These are phyloP conservation scores for Lophiotrema nucula DNA, from an alignment of 495 filamentous ascomycete genomes.

Conservation along the genomic window DNA sequence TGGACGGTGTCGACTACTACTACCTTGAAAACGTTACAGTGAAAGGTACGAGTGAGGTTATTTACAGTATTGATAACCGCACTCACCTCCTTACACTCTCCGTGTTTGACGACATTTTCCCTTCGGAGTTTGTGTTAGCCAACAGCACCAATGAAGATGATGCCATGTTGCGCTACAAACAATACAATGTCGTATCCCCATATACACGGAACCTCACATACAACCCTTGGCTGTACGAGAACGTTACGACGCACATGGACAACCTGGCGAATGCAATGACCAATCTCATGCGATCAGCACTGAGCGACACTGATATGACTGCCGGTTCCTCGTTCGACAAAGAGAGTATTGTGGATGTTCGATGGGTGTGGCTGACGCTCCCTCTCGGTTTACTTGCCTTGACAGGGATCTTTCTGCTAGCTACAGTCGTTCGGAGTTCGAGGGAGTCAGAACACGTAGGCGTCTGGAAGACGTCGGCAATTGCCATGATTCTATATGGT, in stretches of 20 bases:
- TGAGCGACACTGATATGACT: not conserved
- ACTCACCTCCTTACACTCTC: not conserved
- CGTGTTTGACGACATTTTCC: constrained; percentile 1
- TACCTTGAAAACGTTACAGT: constrained; percentile 17
- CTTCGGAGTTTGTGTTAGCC: not conserved
- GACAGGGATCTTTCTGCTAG: constrained; percentile 23
- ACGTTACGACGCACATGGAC: constrained; percentile 25
- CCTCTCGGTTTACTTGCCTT: constrained; percentile 19
- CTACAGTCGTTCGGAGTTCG: constrained; percentile 19
- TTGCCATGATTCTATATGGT: constrained; percentile 28
- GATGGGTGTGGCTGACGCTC: constrained; percentile 23
- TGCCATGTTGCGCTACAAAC: not conserved
- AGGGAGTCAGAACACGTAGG: constrained; percentile 21
- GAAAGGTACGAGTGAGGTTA: not conserved
- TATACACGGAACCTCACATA: not conserved
- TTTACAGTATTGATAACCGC: constrained; percentile 1
- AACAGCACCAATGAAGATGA: not conserved
- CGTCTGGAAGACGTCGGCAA: constrained; percentile 31
- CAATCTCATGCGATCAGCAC: constrained; percentile 13
- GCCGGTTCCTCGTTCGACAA: constrained; percentile 10
- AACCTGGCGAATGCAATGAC: constrained; percentile 23
- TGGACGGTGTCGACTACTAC: not conserved
- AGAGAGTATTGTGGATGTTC: constrained; percentile 17
- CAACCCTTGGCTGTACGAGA: constrained; percentile 21
- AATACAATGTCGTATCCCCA: not conserved